Evolutionary conservation across 108 stramenopile species (phyloP).

Genomic region (Nitzschia palea): DNA sequence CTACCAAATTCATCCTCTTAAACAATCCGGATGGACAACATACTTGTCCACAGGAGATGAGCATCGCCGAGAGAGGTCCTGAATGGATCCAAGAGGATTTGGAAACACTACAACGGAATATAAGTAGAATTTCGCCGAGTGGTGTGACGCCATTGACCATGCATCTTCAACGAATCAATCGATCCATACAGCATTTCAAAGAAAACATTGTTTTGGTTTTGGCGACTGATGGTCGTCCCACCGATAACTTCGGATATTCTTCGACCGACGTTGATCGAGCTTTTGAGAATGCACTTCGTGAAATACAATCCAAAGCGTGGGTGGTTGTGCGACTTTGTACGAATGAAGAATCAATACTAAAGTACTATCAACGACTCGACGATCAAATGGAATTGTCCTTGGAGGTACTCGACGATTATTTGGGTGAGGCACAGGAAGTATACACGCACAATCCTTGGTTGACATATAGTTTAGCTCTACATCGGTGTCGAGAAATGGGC

Average conservation of each 20-base stretch:
- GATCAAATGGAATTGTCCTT: slow-evolving; percentile 50
- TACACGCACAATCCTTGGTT: slow-evolving; percentile 68
- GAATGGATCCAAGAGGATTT: slow-evolving; percentile 33
- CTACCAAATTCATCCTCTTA: slow-evolving; percentile 65
- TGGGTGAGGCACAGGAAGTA: slow-evolving; percentile 73
- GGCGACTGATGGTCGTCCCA: slow-evolving; percentile 81
- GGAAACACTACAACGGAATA: slow-evolving; percentile 25
- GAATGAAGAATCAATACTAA: slow-evolving; percentile 52
- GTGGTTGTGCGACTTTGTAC: slow-evolving; percentile 76
- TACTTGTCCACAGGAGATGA: slow-evolving; percentile 45
- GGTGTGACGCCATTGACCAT: slow-evolving; percentile 64
- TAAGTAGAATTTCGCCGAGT: slow-evolving; percentile 38
- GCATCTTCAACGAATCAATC: slow-evolving; percentile 49
- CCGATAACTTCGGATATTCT: slow-evolving; percentile 55
- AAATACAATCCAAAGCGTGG: slow-evolving; percentile 52
- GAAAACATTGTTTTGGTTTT: slow-evolving; percentile 68
- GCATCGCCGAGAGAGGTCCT: slow-evolving; percentile 49
- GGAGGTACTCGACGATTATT: slow-evolving; percentile 79
- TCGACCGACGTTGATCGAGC: slow-evolving; percentile 22
- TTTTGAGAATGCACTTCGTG: slow-evolving; percentile 36
- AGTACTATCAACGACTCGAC: slow-evolving; percentile 65
- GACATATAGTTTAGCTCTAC: slow-evolving; percentile 59
- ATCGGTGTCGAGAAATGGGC: slow-evolving; percentile 75
- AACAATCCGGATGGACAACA: slow-evolving; percentile 40
- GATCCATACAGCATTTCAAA: slow-evolving; percentile 40